Evolutionary conservation across 2,329 filamentous ascomycete species (phyloP).

Genomic region (Ophiocordyceps robertsii): DNA sequence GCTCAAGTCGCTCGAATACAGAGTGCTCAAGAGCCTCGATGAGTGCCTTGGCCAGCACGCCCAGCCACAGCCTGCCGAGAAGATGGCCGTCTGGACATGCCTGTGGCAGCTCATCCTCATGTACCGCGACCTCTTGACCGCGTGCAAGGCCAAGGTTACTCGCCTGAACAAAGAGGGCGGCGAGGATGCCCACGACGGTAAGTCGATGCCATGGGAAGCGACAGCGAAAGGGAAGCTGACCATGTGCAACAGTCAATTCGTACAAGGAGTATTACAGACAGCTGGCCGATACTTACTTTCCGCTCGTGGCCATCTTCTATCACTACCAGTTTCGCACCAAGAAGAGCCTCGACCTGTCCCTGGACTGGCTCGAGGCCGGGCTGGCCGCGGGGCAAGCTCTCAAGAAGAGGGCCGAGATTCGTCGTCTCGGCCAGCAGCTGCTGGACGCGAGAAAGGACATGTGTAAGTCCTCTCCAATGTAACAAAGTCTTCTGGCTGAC

Average conservation of each 20-base stretch:
- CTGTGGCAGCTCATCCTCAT: constrained; percentile 36
- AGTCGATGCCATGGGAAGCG: neutral
- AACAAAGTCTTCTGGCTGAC: constrained; percentile 6
- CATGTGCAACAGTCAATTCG: constrained; percentile 5
- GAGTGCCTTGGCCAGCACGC: constrained; percentile 23
- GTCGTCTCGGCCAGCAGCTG: constrained; percentile 15
- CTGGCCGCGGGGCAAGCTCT: constrained; percentile 10
- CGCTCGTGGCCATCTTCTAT: constrained; percentile 24
- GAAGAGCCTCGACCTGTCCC: constrained; percentile 24
- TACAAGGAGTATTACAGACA: constrained; percentile 11
- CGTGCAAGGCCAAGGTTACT: constrained; percentile 15
- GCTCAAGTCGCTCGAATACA: constrained; percentile 21
- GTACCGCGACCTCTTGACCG: constrained; percentile 27
- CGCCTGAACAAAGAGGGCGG: constrained; percentile 9
- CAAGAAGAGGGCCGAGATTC: constrained; percentile 12
- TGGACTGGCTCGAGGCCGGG: constrained; percentile 22
- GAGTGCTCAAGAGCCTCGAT: constrained; percentile 26
- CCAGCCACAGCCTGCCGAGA: constrained; percentile 23
- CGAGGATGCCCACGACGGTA: constrained; percentile 8
- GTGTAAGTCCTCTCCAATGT: constrained; percentile 14
- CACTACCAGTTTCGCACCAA: constrained; percentile 27
- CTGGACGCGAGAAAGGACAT: constrained; percentile 19
- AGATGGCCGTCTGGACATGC: constrained; percentile 31
- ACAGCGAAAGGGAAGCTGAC: neutral
- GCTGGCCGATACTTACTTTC: constrained; percentile 20